Base-by-base conservation (phyloP, 208 protist species). In the Leishmania gerbilli region DNA sequence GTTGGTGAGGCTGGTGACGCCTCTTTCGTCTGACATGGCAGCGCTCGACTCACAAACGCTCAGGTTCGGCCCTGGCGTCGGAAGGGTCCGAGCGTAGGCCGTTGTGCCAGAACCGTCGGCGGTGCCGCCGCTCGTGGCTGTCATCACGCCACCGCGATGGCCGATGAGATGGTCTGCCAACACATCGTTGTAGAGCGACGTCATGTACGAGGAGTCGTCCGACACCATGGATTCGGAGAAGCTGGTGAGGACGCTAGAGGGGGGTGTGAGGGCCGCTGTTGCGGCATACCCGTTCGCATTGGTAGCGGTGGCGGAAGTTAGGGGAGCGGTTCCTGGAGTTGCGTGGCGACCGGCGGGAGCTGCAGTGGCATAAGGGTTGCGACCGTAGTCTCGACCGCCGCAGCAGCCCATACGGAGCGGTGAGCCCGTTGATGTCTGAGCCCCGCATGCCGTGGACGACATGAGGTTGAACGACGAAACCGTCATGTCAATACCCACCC, bases 161-260 rank as follows among this genome's bases (percentile, higher is more conserved):
- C 79, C 83, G 79, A 81, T 88, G 55, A 97, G 90, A 49, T 95
- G 88, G 67, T 91, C 90, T 7, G 92, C 93, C n/a, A 97, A 86
- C 31, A 95, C 86, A 76, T 97, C 93, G 81, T 93, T 95, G 83
- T 97, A 97, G 40, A 97, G 87, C 27, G 93, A 97, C 7, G 91
- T 92, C 80, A 92, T 89, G 79, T 95, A 95, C 7, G 88, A 89
- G 17, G 92, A 95, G 82, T 97, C 93, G 76, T 97, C 92, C 3
- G 93, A 97, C 21, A 97, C 85, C 56, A 93, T 86, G 40, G 93
- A 97, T 68, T 97, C 93, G 9, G 86, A 90, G 74, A 95, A 90
- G 74, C 91, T 95, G 24, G 87, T 87, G 53, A 82, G 83, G 27
- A 84, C 81, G 76, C 87, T 91, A 0, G 91, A 93, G 37, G 88